Evolutionary conservation across 2,329 filamentous ascomycete species (phyloP), one percentile per base, ranked within the genome.

Genomic region (Trichoderma endophyticum): DNA sequence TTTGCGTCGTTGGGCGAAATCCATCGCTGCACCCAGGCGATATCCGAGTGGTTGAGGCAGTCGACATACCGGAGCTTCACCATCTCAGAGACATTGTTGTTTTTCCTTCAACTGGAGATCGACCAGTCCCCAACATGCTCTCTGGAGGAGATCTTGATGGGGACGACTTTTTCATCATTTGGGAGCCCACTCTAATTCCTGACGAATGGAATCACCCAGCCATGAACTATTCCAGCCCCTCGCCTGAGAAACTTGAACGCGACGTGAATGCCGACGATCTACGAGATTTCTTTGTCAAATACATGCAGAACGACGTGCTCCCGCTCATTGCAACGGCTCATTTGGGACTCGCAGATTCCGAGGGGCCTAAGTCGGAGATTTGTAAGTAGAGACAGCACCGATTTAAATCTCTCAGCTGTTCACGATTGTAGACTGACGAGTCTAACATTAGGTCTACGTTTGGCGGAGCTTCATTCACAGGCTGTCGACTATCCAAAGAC

Each of bases 401-500:
- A 36, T 32, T 32, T 15, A 1, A 24, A 14, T 54, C 11, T 21
- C 48, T 24, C 11, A 51, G 18, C 30, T 60, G 57, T 28, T 60
- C 11, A 34, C 18, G 18, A 32, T 11, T 32, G 2, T 24, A 30
- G 8, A 48, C 51, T 73, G 67, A 76, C 30, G 39, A 8, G n/a
- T 61, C 7, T 6, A 6, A 24, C 8, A 11, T 14, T n/a, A 90
- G 88, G 88, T 76, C 82, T 96, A 0, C 83, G 90, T 65, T 85
- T 98, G 5, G 94, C 95, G 3, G 84, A 87, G 9, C 83, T 98
- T 3, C 96, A 99, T 79, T 98, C 96, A 0, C 90, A 91, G 76
- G 95, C 96, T 0, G 96, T 99, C 1, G 96, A 99, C 80, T 99
- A 96, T 78, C 91, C 93, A 59, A 99, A 99, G 83, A 95, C 93